A percentile compares a stretch with the other conserved stretches of the same genome.
Evolutionary conservation across 352 stramenopile genomes (phyloP).

Genomic region (Globisporangium canariense): DNA sequence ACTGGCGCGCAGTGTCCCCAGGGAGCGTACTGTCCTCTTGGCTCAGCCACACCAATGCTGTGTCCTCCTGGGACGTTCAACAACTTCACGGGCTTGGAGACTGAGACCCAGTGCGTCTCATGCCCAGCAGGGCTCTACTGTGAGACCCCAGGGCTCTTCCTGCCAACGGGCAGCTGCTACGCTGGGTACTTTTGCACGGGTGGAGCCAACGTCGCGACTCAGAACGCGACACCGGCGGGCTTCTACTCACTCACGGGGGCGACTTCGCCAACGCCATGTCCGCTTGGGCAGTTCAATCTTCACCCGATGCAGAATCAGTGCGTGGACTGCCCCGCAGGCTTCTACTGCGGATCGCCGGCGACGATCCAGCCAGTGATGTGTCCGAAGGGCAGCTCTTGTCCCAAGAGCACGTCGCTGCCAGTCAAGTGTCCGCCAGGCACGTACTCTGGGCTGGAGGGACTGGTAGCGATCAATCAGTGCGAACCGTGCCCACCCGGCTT

Average conservation of each 20-base stretch:
- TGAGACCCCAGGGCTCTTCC: slow-evolving; percentile 52
- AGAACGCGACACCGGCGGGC: slow-evolving; percentile 46
- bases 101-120: slow-evolving; percentile 61
- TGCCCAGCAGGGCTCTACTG: slow-evolving; percentile 84
- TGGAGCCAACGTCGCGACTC: slow-evolving; percentile 45
- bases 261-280: slow-evolving; percentile 41
- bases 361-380: slow-evolving; percentile 53
- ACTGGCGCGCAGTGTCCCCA: slow-evolving; percentile 64
- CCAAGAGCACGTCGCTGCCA: slow-evolving; percentile 39
- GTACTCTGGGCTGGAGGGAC: slow-evolving; percentile 50
- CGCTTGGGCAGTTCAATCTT: slow-evolving; percentile 59
- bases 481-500: slow-evolving; percentile 69
- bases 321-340: slow-evolving; percentile 64
- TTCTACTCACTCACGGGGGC: slow-evolving; percentile 51
- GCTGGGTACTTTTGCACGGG: slow-evolving; percentile 80
- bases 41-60: slow-evolving; percentile 43
- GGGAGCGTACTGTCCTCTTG: slow-evolving; percentile 69
- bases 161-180: slow-evolving; percentile 72
- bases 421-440: slow-evolving; percentile 66
- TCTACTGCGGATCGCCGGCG: slow-evolving; percentile 56
- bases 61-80: slow-evolving; percentile 81
- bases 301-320: slow-evolving; percentile 52
- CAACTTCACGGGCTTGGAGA: slow-evolving; percentile 68
- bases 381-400: slow-evolving; percentile 68
- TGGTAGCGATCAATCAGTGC: slow-evolving; percentile 73